Evolutionary conservation across 139 green algal genomes (phyloP).

Genomic region (Chlorella sp.): DNA sequence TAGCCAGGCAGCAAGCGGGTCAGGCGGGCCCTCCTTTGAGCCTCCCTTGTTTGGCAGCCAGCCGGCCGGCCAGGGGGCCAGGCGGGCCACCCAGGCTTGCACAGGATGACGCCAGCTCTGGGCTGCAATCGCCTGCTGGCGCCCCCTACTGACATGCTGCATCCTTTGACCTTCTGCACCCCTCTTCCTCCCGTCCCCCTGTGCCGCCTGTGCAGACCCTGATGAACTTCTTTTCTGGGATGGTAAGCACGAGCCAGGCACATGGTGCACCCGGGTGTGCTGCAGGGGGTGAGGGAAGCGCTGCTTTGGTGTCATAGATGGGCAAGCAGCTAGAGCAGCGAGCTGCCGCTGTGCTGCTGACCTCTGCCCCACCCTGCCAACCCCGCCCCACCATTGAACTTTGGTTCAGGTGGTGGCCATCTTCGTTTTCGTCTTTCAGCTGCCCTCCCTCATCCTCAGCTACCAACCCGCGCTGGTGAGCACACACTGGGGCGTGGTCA

Average conservation of each 20-base stretch:
- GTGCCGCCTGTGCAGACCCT: background rate
- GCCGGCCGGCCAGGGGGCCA: too few relatives aligned
- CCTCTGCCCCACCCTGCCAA: background rate
- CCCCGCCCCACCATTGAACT: background rate
- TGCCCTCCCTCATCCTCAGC: constrained; percentile 54
- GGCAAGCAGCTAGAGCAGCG: too few relatives aligned
- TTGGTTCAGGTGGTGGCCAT: constrained; percentile 41
- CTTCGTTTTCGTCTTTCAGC: constrained; percentile 53
- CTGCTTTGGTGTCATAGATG: background rate
- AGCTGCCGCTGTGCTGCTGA: background rate
- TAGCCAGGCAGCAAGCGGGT: too few relatives aligned
- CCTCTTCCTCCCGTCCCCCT: too few relatives aligned
- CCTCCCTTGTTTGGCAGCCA: too few relatives aligned
- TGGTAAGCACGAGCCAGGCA: background rate
- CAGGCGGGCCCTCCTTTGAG: too few relatives aligned
- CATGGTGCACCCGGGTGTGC: too few relatives aligned
- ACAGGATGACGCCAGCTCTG: too few relatives aligned
- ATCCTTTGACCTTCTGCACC: too few relatives aligned
- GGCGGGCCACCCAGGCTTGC: too few relatives aligned
- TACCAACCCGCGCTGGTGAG: constrained; percentile 50
- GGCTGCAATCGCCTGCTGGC: too few relatives aligned
- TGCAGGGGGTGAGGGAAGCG: background rate
- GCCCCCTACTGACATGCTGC: too few relatives aligned
- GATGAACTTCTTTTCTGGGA: background rate
- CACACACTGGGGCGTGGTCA: background rate